A percentile compares a stretch with the other conserved stretches of the same genome.
phyloP scores from a whole-genome alignment of 768 basidiomycete species.

The Russula foetens region DNA sequence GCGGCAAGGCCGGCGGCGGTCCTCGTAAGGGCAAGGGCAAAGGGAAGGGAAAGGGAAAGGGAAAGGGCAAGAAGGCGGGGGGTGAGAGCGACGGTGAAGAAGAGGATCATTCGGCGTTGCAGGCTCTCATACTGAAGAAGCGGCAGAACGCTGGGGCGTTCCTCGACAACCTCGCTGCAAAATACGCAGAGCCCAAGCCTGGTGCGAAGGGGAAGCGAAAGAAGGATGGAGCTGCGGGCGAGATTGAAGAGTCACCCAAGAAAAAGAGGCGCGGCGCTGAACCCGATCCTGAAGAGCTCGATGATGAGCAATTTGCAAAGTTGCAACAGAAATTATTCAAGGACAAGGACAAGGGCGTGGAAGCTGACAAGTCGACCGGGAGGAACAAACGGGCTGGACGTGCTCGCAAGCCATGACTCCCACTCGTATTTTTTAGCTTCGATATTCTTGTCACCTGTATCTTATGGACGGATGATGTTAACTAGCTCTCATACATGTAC shows the following conservation, averaged over 20 bases:
- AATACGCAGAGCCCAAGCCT: constrained; percentile 50
- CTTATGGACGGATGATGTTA: neutral
- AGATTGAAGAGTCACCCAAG: constrained; percentile 32
- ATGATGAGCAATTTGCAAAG: constrained; percentile 57
- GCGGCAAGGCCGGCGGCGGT: constrained; percentile 58
- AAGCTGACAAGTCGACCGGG: neutral
- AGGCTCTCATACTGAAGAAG: constrained; percentile 75
- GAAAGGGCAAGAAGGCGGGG: constrained; percentile 34
- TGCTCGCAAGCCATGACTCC: constrained; percentile 6
- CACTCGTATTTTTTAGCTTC: neutral
- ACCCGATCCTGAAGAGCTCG: constrained; percentile 45
- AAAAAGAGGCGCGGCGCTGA: constrained; percentile 38
- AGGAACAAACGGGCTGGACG: constrained; percentile 14
- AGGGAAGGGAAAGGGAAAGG: constrained; percentile 21
- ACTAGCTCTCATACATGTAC: constrained; percentile 1
- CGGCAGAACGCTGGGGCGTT: constrained; percentile 63
- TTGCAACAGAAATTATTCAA: constrained; percentile 51
- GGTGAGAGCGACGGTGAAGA: constrained; percentile 52
- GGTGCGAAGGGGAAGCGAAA: constrained; percentile 36
- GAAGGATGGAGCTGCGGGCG: constrained; percentile 37
- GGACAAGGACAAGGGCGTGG: constrained; percentile 26
- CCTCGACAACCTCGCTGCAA: constrained; percentile 66
- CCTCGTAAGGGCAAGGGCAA: constrained; percentile 43
- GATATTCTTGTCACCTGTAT: neutral
- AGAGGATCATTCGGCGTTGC: constrained; percentile 61